These are phyloP conservation scores for Emiliania huxleyi DNA, from an alignment of 78 protist species.

Conservation along the genomic window DNA sequence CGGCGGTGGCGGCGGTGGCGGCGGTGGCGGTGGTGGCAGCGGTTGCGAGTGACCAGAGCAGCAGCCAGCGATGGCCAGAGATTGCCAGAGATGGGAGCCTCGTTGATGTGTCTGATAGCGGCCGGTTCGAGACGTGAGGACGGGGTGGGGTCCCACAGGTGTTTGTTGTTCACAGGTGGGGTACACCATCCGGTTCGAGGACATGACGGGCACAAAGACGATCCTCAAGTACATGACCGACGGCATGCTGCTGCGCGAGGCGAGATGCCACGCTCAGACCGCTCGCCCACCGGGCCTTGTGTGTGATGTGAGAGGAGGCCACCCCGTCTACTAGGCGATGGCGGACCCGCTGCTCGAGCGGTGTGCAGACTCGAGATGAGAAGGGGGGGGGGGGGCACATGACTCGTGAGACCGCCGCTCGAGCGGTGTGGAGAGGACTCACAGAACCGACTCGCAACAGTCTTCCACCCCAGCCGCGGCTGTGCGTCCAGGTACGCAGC, in stretches of 20 bases:
- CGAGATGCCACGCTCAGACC: too few species aligned
- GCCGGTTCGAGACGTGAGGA: too few species aligned
- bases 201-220: constrained; percentile 80
- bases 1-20: too few species aligned
- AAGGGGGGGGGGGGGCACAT: neutral
- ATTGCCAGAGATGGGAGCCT: too few species aligned
- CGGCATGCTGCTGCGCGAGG: constrained; percentile 98
- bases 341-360: constrained; percentile 83
- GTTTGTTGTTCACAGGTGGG: constrained; percentile 86
- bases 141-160: too few species aligned
- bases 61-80: too few species aligned
- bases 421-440: neutral
- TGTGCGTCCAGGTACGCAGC: neutral
- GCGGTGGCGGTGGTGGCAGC: too few species aligned
- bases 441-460: neutral
- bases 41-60: too few species aligned
- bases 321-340: too few species aligned
- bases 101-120: too few species aligned
- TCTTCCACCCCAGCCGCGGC: neutral
- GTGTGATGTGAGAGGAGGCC: too few species aligned
- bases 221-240: constrained; percentile 87
- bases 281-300: too few species aligned
- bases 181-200: constrained; percentile 98
- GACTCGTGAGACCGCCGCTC: neutral
- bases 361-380: neutral